phyloP scores from a whole-genome alignment of 176 grass and related monocot genomes.

The Avena eriantha region DNA sequence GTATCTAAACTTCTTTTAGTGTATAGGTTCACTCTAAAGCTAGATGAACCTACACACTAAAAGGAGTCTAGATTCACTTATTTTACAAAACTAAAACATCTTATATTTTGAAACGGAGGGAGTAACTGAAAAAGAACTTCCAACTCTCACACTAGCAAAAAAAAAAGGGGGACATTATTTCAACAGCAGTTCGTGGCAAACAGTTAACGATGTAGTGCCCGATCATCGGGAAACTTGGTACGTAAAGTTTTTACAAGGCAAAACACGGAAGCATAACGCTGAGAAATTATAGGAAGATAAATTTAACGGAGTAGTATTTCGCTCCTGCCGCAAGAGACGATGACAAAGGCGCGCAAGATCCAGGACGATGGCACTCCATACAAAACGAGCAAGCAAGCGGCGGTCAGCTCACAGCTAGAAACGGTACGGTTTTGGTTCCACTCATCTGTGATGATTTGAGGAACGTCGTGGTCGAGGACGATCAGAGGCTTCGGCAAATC shows the following conservation, averaged over 20 bases:
- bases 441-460: conserved; percentile 49
- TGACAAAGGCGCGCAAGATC: neutral
- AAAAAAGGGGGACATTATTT: neutral
- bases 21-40: too few relatives aligned
- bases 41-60: too few relatives aligned
- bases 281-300: conserved; percentile 19
- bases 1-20: too few relatives aligned
- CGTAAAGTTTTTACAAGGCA: conserved; percentile 26
- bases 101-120: too few relatives aligned
- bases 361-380: neutral
- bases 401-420: conserved; percentile 6
- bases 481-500: conserved; percentile 1
- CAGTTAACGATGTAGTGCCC: neutral
- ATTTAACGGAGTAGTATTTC: conserved; percentile 4
- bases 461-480: neutral
- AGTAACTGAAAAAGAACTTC: too few relatives aligned
- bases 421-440: conserved; percentile 11
- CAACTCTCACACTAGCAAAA: too few relatives aligned
- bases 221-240: conserved; percentile 11
- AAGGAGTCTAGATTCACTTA: too few relatives aligned
- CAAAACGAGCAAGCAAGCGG: neutral
- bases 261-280: conserved; percentile 27
- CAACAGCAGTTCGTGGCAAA: neutral
- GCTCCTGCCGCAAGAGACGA: neutral
- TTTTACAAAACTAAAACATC: too few relatives aligned